A percentile compares a stretch with the other conserved stretches of the same genome.
Conservation (phyloP, 2,329 filamentous ascomycete species). For the Botrytis hyacinthi region DNA sequence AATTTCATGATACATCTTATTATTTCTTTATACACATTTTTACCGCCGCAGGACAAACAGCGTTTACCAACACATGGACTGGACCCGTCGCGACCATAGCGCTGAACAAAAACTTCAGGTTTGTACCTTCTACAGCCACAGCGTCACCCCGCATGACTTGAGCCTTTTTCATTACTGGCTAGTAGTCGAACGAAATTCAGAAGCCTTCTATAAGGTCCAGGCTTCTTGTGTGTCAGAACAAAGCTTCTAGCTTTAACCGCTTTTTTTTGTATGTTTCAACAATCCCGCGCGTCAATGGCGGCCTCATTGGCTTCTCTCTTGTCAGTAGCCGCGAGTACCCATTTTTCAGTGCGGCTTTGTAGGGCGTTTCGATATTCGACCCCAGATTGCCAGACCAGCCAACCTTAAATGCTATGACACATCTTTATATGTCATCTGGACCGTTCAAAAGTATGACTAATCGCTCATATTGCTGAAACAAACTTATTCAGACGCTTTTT, state of each 20-base stretch:
- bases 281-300: constrained; percentile 1
- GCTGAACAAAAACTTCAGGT: not conserved
- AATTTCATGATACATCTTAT: not conserved
- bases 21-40: constrained; percentile 8
- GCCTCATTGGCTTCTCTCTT: not conserved
- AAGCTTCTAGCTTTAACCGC: not conserved
- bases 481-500: no score
- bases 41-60: not conserved
- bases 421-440: not conserved
- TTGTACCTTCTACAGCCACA: not conserved
- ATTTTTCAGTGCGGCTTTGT: not conserved
- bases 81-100: not conserved
- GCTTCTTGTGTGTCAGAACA: not conserved
- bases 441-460: not conserved
- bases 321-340: constrained; percentile 4
- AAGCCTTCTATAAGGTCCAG: not conserved
- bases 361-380: not conserved
- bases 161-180: not conserved
- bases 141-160: not conserved
- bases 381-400: not conserved
- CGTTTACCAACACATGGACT: not conserved
- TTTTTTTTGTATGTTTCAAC: not conserved
- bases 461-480: not conserved
- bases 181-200: not conserved
- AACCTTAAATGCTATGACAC: not conserved